Evolutionary conservation across 1,139 yeast species (phyloP), one percentile per base, ranked within the genome.

Genomic region (Suhomyces bokatorum): DNA sequence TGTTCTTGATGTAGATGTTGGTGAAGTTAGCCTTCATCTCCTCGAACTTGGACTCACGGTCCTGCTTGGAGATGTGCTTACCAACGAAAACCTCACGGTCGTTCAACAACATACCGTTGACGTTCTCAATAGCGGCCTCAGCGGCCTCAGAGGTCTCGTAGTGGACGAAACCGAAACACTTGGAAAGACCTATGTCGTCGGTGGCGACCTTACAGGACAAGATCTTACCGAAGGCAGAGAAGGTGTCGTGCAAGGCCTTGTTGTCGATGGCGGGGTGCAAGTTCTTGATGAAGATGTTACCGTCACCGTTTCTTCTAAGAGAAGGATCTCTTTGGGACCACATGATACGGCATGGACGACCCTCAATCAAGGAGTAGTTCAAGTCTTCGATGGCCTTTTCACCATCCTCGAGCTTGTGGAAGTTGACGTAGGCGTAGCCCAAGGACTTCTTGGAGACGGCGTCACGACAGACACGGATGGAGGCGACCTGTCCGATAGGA

Each of bases 241-340:
- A 93, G 52, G 99, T 93, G 70, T 93, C 99, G 75, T 91, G 96
- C 64, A 93, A 82, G 62, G 97, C 96, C 82, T 93, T 93, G 89
- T 93, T 93, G 76, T 93, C 99, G 64, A 93, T 93, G 63, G 91
- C 96, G 50, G 97, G 95, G 73, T 93, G 97, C 75, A 93, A 84
- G 83, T 93, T 95, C 85, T 93, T 93, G 78, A 93, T 93, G 82
- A 87, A 93, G 58, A 95, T 86, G 81, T 93, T 93, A 65, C 97
- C 97, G 56, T 89, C 87, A 69, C 98, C 98, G 66, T 87, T 86
- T 80, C 88, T 89, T 81, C 99, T 88, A 62, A 85, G 73, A 54
- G 97, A 82, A 55, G 99, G 99, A 70, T 93, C 98, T 77, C 99
- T 89, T 80, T 95, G 99, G 57, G 98, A 90, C 97, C 98, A 91